A percentile compares a stretch with the other conserved stretches of the same genome.
These are phyloP conservation scores for Ustilago hordei DNA, from an alignment of 1,284 basidiomycete genomes.

Conservation along the genomic window DNA sequence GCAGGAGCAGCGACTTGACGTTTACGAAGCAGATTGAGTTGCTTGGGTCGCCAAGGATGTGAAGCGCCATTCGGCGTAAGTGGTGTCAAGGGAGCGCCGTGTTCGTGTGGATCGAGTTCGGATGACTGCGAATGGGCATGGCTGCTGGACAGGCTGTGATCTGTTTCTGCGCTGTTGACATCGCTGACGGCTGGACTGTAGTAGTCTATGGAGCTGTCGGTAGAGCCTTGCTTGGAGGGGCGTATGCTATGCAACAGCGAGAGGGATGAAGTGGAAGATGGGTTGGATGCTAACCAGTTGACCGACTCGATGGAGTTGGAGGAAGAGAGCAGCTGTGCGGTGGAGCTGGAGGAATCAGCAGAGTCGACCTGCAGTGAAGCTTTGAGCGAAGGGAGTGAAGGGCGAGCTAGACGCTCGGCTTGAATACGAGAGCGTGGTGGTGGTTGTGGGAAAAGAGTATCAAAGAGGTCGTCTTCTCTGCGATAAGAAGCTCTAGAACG, in stretches of 20 bases:
- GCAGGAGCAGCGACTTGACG: conserved; percentile 14
- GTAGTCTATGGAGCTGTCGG: conserved; percentile 43
- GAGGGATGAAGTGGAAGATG: conserved; percentile 38
- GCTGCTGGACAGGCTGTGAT: conserved; percentile 40
- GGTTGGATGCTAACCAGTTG: conserved; percentile 41
- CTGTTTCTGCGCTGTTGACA: conserved; percentile 48
- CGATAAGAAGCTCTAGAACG: conserved; percentile 9
- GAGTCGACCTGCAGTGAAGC: conserved; percentile 22
- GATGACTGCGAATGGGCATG: conserved; percentile 43
- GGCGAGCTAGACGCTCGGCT: conserved; percentile 37
- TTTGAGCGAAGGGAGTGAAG: conserved; percentile 40
- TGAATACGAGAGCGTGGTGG: conserved; percentile 38
- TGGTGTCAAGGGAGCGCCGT: conserved; percentile 37
- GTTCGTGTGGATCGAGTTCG: conserved; percentile 33
- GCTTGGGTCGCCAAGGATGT: conserved; percentile 49
- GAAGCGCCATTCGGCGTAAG: conserved; percentile 33
- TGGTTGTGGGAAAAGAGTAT: conserved; percentile 45
- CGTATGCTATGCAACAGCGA: conserved; percentile 38
- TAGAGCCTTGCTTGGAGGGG: conserved; percentile 29
- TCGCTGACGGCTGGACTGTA: conserved; percentile 50
- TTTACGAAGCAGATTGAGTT: conserved; percentile 48
- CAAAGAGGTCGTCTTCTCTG: conserved; percentile 30
- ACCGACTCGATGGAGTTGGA: conserved; percentile 41
- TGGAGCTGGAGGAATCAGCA: conserved; percentile 34
- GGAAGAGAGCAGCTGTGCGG: conserved; percentile 24